These are phyloP conservation scores for Auriscalpium orientale DNA, from an alignment of 768 basidiomycete species.

Conservation along the genomic window DNA sequence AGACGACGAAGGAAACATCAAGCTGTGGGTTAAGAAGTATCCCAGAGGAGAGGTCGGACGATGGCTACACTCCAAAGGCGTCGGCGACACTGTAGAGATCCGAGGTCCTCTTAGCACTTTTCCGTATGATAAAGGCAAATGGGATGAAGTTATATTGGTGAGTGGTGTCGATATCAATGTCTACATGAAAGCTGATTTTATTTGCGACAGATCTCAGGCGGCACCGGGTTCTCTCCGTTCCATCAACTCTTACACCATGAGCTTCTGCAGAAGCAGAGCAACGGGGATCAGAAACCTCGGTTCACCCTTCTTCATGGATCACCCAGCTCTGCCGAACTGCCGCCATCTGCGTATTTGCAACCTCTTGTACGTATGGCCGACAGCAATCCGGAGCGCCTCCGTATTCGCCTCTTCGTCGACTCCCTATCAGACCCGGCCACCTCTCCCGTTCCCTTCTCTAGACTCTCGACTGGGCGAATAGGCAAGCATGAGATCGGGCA, in stretches of 20 bases:
- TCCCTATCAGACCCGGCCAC: constrained; percentile 15
- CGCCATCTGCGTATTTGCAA: constrained; percentile 54
- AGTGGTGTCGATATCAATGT: not conserved
- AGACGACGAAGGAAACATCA: constrained; percentile 56
- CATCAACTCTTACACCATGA: constrained; percentile 61
- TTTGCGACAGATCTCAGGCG: constrained; percentile 64
- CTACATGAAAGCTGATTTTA: not conserved
- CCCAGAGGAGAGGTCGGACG: constrained; percentile 72
- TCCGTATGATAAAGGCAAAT: constrained; percentile 45
- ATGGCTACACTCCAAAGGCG: constrained; percentile 68
- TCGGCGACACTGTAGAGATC: constrained; percentile 65
- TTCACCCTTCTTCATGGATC: constrained; percentile 75
- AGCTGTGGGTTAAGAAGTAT: constrained; percentile 79
- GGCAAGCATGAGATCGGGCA: constrained; percentile 39
- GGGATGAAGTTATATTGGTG: constrained; percentile 82
- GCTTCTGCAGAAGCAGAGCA: constrained; percentile 28
- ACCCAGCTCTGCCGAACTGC: constrained; percentile 51
- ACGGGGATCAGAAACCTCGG: constrained; percentile 30
- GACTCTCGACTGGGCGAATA: constrained; percentile 46
- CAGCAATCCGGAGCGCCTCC: constrained; percentile 47
- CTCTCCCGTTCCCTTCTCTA: constrained; percentile 7
- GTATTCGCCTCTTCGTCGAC: constrained; percentile 59
- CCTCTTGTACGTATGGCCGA: constrained; percentile 43
- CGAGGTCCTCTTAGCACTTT: constrained; percentile 72
- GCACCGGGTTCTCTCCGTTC: constrained; percentile 84